Percentiles rank a stretch among this genome's conserved stretches.
Evolutionary conservation across 1,139 yeast species (phyloP).

Genomic region (Candida tetrigidarum): DNA sequence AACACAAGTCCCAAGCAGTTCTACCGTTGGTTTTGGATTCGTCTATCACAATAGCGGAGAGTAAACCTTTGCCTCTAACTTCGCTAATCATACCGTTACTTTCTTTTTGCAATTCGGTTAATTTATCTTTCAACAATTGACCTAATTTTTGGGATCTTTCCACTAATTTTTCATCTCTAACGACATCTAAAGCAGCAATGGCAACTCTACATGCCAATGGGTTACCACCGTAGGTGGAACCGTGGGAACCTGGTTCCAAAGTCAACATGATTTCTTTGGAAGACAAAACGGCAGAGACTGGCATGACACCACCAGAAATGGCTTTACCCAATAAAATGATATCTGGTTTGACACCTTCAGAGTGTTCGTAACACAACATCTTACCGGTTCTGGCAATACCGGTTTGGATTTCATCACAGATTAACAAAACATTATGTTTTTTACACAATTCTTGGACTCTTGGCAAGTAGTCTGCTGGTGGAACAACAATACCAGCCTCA

Average conservation of each 20-base stretch:
- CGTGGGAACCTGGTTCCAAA: conserved; percentile 95
- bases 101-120: conserved; percentile 60
- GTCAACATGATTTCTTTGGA: conserved; percentile 88
- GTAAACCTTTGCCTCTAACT: conserved; percentile 91
- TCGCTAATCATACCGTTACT: conserved; percentile 80
- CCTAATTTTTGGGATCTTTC: conserved; percentile 81
- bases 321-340: conserved; percentile 91
- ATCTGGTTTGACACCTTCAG: conserved; percentile 80
- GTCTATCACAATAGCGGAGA: conserved; percentile 92
- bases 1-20: conserved; percentile 95
- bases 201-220: conserved; percentile 95
- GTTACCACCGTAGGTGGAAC: conserved; percentile 98
- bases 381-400: conserved; percentile 98
- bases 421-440: conserved; percentile 81
- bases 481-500: conserved; percentile 98
- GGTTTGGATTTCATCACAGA: conserved; percentile 97
- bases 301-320: conserved; percentile 92
- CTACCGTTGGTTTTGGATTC: conserved; percentile 83
- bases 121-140: conserved; percentile 65
- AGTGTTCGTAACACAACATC: conserved; percentile 90
- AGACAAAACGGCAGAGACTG: conserved; percentile 89
- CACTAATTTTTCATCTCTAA: conserved; percentile 83
- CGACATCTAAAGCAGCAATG: conserved; percentile 91
- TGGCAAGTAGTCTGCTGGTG: conserved; percentile 79
- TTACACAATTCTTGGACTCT: conserved; percentile 77